Conservation (phyloP, 495 filamentous ascomycete genomes). For the Talaromyces borbonicus region DNA sequence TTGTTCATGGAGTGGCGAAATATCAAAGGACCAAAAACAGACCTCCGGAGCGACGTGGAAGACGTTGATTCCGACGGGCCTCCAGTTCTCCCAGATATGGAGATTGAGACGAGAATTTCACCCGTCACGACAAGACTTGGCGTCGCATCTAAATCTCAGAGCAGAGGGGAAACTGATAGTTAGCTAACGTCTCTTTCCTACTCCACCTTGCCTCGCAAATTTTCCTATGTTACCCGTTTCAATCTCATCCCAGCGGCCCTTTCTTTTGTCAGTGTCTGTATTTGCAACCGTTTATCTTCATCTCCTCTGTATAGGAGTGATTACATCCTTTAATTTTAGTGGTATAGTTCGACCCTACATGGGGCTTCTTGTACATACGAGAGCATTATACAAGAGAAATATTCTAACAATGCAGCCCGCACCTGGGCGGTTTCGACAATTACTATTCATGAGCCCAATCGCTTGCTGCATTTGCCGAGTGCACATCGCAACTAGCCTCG, state of each 20-base stretch:
- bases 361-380: too few species aligned
- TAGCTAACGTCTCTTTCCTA: not conserved
- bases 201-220: not conserved
- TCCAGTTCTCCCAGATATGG: slow-evolving; percentile 3
- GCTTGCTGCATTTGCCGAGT: too few species aligned
- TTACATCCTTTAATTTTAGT: too few species aligned
- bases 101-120: slow-evolving; percentile 5
- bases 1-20: slow-evolving; percentile 53
- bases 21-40: slow-evolving; percentile 22
- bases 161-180: not conserved
- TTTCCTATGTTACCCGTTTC: too few species aligned
- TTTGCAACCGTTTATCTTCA: not conserved
- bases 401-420: too few species aligned
- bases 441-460: too few species aligned
- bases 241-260: too few species aligned
- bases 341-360: too few species aligned
- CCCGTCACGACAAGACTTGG: slow-evolving; percentile 5
- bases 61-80: slow-evolving; percentile 22
- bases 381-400: too few species aligned
- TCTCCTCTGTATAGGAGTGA: not conserved
- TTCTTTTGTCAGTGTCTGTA: too few species aligned
- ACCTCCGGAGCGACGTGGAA: not conserved
- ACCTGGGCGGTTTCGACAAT: too few species aligned
- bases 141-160: not conserved
- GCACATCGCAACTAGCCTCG: too few species aligned